phyloP scores from a whole-genome alignment of 2,329 filamentous ascomycete genomes.

The Stenocarpella maydis region DNA sequence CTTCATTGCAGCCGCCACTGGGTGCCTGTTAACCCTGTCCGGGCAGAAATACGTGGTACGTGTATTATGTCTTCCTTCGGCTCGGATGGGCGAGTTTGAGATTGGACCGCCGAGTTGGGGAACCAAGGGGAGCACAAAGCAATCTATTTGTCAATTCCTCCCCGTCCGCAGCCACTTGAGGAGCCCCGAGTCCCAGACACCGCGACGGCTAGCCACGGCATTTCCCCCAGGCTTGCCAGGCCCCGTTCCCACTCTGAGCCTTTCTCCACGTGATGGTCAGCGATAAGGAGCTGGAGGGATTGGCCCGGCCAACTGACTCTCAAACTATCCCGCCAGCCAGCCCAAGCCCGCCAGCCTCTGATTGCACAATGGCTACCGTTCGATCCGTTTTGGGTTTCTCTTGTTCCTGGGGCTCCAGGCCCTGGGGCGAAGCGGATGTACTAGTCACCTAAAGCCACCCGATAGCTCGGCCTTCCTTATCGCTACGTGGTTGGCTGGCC shows the following conservation, averaged over 20 bases:
- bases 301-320: slow-evolving; percentile 30
- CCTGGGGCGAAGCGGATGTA: slow-evolving; percentile 4
- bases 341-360: slow-evolving; percentile 1
- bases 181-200: not conserved
- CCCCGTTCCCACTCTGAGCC: slow-evolving; percentile 15
- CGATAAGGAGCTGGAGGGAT: slow-evolving; percentile 34
- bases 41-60: slow-evolving; percentile 4
- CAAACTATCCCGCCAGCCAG: not conserved
- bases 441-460: slow-evolving; percentile 25
- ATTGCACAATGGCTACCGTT: slow-evolving; percentile 29
- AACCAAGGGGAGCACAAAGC: slow-evolving; percentile 10
- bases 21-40: not conserved
- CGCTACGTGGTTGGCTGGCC: slow-evolving; percentile 18
- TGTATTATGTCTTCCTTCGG: too few species aligned
- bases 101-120: slow-evolving; percentile 21
- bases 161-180: not conserved
- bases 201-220: slow-evolving; percentile 34
- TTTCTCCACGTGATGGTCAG: slow-evolving; percentile 15
- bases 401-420: not conserved
- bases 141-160: slow-evolving; percentile 30
- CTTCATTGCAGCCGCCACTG: not conserved
- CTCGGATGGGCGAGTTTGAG: slow-evolving; percentile 8
- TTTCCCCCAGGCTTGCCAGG: not conserved
- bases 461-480: not conserved
- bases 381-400: not conserved